Evolutionary conservation across 1,284 basidiomycete genomes (phyloP), one percentile per base, ranked within the genome.

Genomic region (Chalciporus sp.): DNA sequence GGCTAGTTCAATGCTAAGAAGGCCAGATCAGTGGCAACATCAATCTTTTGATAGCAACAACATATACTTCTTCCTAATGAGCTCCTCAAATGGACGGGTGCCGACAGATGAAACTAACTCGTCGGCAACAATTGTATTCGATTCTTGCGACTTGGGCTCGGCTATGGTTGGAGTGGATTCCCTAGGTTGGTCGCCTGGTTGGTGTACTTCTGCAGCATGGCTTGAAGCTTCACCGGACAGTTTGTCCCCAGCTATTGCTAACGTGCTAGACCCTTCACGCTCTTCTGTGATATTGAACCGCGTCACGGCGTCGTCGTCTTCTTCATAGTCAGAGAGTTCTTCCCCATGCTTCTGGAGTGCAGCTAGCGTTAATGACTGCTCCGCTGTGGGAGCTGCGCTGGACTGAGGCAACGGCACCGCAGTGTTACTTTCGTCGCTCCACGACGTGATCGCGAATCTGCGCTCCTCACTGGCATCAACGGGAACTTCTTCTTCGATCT

Each of bases 311-410:
- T 10, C 37, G 11, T 39, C 7, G 23, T 73, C 76, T 7, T 86
- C 84, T 53, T 86, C 82, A 58, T 81, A 87, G 59, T 84, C 83
- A 9, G 78, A 72, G 26, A 86, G 74, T 2, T 59, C 63, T 26
- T 74, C 73, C 2, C 61, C 70, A 39, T 70, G 74, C 26, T 67
- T 54, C 12, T 74, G 64, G 16, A 77, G 60, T 12, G 80, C 81
- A 17, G 79, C 80, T 42, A 81, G 57, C 48, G 74, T 60, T 42
- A 83, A 67, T 29, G 83, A 67, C 56, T 85, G 79, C 29, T 72
- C 65, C 33, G 73, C 74, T 8, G 78, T 74, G 0, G 76, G 76
- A 41, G 60, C 52, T 42, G 31, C 39, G 10, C 9, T 47, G 4
- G 49, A 17, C 39, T 53, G 45, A 4, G 44, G 31, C 33, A 47